A percentile compares a stretch with the other conserved stretches of the same genome.
phyloP scores from a whole-genome alignment of 2,329 filamentous ascomycete genomes.

The Cordyceps farinosa region DNA sequence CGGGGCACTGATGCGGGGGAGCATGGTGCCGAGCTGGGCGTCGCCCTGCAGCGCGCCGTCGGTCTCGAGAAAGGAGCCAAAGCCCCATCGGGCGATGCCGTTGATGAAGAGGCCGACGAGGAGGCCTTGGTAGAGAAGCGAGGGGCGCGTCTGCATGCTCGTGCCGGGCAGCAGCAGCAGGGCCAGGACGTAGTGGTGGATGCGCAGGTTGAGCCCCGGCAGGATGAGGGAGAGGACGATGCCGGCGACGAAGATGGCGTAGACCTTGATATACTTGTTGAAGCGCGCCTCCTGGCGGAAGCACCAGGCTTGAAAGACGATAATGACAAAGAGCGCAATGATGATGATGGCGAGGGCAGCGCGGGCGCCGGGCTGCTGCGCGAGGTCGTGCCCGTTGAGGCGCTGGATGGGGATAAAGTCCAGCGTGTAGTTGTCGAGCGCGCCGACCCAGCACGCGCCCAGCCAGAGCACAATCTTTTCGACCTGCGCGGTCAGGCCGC shows the following conservation, averaged over 20 bases:
- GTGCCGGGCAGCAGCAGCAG: conserved; percentile 86
- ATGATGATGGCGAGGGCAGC: conserved; percentile 78
- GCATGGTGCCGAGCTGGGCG: conserved; percentile 56
- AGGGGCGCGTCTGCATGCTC: conserved; percentile 79
- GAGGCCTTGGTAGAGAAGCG: conserved; percentile 83
- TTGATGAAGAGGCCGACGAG: conserved; percentile 91
- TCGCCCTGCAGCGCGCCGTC: conserved; percentile 67
- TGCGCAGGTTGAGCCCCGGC: conserved; percentile 75
- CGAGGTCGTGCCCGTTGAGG: conserved; percentile 83
- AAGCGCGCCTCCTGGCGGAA: conserved; percentile 83
- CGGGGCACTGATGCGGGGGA: conserved; percentile 52
- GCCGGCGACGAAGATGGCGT: conserved; percentile 62
- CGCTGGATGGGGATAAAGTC: conserved; percentile 90
- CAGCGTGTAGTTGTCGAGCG: conserved; percentile 92
- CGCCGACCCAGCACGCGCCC: conserved; percentile 84
- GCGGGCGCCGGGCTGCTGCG: conserved; percentile 84
- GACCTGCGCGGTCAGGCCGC: conserved; percentile 72
- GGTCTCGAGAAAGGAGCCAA: conserved; percentile 84
- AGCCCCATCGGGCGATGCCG: conserved; percentile 90
- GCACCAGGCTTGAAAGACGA: conserved; percentile 74
- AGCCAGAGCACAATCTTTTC: conserved; percentile 91
- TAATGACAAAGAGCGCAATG: conserved; percentile 63
- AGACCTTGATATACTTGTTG: conserved; percentile 72
- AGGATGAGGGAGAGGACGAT: conserved; percentile 69
- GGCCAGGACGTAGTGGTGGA: conserved; percentile 92